A percentile compares a stretch with the other conserved stretches of the same genome.
Evolutionary conservation across 2,329 filamentous ascomycete genomes (phyloP).

Genomic region (Cephalotrichum gorgonifer): DNA sequence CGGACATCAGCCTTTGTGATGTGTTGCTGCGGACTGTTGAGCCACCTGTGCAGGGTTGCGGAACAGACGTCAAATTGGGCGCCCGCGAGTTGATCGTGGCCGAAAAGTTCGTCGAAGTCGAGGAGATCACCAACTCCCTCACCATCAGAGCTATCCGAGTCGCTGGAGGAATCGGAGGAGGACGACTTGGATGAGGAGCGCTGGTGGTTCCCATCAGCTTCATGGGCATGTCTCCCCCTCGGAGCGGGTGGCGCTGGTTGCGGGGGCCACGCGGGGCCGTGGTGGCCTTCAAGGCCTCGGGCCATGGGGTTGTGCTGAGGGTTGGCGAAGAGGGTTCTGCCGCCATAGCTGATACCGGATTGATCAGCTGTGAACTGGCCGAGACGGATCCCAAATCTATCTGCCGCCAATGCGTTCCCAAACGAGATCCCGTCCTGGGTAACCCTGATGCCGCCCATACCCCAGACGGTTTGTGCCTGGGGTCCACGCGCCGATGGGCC

Average conservation of each 20-base stretch:
- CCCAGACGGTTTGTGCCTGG: conserved; percentile 2
- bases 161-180: conserved; percentile 21
- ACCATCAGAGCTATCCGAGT: conserved; percentile 11
- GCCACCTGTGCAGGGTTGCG: conserved; percentile 35
- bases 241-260: neutral
- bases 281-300: neutral
- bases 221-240: neutral
- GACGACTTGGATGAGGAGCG: conserved; percentile 21
- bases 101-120: conserved; percentile 30
- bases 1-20: conserved; percentile 34
- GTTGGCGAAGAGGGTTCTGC: neutral
- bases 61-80: conserved; percentile 36
- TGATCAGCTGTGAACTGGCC: conserved; percentile 31
- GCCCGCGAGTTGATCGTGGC: conserved; percentile 38
- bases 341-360: conserved; percentile 21
- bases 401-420: conserved; percentile 31
- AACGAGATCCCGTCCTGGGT: conserved; percentile 31
- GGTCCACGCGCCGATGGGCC: neutral
- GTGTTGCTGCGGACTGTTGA: conserved; percentile 35
- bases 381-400: conserved; percentile 34
- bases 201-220: conserved; percentile 14
- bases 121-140: conserved; percentile 22
- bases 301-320: neutral
- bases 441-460: conserved; percentile 27
- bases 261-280: neutral